Evolutionary conservation across 306 rosid genomes (phyloP), one percentile per base, ranked within the genome.

Genomic region (Gastrolobium villosum): DNA sequence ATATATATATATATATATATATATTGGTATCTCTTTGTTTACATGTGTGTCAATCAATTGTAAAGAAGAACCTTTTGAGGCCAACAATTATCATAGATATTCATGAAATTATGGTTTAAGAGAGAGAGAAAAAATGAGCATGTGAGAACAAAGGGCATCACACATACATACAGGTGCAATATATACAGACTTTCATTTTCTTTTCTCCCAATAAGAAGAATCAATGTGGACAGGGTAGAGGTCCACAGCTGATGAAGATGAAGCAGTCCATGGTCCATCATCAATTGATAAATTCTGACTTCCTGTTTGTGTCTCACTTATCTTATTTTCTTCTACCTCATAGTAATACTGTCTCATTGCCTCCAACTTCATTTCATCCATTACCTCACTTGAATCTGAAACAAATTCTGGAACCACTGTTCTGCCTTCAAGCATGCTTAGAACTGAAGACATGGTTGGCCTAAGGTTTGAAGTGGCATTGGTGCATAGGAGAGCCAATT

Each of bases 401-500:
- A 70, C 52, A 11, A 46, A 7, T 14, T 84, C 82, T 15, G 66
- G 79, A 75, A 79, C 64, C 2, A 46, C 31, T 2, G 13, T 63
- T 60, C 4, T 55, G 2, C 87, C 87, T 84, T 84, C 87, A 15
- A 84, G 84, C 72, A 79, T 70, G 74, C 79, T 75, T 6, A 75
- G 61, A 10, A 84, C 82, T 1, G 82, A 54, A 10, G 84, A 79
- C 87, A 84, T 79, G 20, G 67, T 0, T 0, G 87, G 87, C 62
- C 87, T 79, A 3, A 54, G 67, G 0, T 64, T 49, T 63, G 82
- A 28, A 35, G 79, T 36, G 6, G 2, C 8, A 48, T 75, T 84
- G 70, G 84, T 79, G 72, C 87, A 79, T 40, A 84, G 5, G 4
- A 84, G 84, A 79, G 76, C 84, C 32, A 84, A 84, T n/a, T 75